Percentiles rank a stretch among this genome's conserved stretches.
Conservation (phyloP, 805 yeast genomes). For the Candida wancherniae region DNA sequence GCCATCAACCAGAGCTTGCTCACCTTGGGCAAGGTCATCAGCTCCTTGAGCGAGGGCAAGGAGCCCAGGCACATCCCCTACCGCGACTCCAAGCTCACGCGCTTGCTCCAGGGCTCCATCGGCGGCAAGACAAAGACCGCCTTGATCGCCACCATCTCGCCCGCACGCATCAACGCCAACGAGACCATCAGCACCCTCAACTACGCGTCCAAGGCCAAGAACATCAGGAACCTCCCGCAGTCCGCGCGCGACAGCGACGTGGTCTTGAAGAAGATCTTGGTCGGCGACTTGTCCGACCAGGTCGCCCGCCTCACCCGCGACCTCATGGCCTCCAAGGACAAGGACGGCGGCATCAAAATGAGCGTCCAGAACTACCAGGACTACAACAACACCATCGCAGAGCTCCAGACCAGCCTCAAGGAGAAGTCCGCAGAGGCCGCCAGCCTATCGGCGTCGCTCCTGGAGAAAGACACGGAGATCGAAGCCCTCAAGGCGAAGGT, state of each 20-base stretch:
- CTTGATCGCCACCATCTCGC: slow-evolving; percentile 81
- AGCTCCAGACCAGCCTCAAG: slow-evolving; percentile 9
- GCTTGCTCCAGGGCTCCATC: slow-evolving; percentile 70
- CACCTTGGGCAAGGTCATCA: slow-evolving; percentile 86
- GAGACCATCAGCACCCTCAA: slow-evolving; percentile 84
- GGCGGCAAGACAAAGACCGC: slow-evolving; percentile 90
- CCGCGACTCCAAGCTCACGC: slow-evolving; percentile 73
- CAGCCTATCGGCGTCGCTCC: slow-evolving; percentile 5
- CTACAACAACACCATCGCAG: slow-evolving; percentile 7
- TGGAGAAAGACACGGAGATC: slow-evolving; percentile 4
- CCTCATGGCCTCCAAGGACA: slow-evolving; percentile 54
- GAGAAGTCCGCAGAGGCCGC: slow-evolving; percentile 9
- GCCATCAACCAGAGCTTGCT: slow-evolving; percentile 83
- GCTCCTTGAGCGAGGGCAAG: slow-evolving; percentile 36
- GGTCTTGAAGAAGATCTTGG: slow-evolving; percentile 49
- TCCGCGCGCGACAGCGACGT: slow-evolving; percentile 38
- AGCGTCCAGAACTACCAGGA: slow-evolving; percentile 50
- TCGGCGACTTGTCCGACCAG: slow-evolving; percentile 50
- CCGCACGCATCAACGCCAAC: slow-evolving; percentile 70
- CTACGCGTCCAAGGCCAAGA: slow-evolving; percentile 83
- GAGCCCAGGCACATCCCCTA: slow-evolving; percentile 68
- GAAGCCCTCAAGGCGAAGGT: too few species aligned
- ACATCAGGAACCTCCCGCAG: slow-evolving; percentile 60
- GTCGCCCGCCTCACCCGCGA: slow-evolving; percentile 55
- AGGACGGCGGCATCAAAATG: slow-evolving; percentile 59